Evolutionary conservation across 208 protist genomes (phyloP).

Genomic region (Zelonia costaricensis): DNA sequence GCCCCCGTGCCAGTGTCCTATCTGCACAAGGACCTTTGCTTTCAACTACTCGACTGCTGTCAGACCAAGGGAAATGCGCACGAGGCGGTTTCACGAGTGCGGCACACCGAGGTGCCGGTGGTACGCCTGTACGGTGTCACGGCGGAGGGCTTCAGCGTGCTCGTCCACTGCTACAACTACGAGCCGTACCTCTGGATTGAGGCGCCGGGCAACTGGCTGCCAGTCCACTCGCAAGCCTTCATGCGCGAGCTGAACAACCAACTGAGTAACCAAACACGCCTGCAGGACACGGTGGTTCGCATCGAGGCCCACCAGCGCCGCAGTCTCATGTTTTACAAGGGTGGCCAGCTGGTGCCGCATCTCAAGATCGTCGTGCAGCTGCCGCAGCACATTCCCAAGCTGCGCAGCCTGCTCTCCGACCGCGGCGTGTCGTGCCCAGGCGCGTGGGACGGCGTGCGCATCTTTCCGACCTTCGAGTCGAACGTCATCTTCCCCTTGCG

Average conservation of each 20-base stretch:
- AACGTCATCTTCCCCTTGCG: slow-evolving; percentile 98
- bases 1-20: slow-evolving; percentile 32
- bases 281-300: slow-evolving; percentile 73
- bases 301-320: slow-evolving; percentile 75
- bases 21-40: slow-evolving; percentile 63
- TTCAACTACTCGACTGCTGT: slow-evolving; percentile 88
- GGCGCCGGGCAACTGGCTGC: slow-evolving; percentile 78
- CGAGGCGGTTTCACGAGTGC: slow-evolving; percentile 61
- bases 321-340: slow-evolving; percentile 84
- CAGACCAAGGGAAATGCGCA: slow-evolving; percentile 81
- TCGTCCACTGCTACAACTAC: slow-evolving; percentile 95
- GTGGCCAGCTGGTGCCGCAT: slow-evolving; percentile 49
- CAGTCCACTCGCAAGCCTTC: slow-evolving; percentile 71
- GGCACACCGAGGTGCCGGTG: slow-evolving; percentile 81
- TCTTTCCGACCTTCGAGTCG: slow-evolving; percentile 97
- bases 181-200: slow-evolving; percentile 97
- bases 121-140: slow-evolving; percentile 95
- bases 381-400: slow-evolving; percentile 89
- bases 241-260: slow-evolving; percentile 75
- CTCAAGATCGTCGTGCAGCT: slow-evolving; percentile 90
- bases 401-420: slow-evolving; percentile 79
- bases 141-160: slow-evolving; percentile 87
- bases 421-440: slow-evolving; percentile 67
- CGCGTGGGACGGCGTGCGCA: slow-evolving; percentile 72
- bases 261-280: slow-evolving; percentile 59